These are phyloP conservation scores for Cordia subcordata DNA, from an alignment of 257 asterid genomes.

Conservation along the genomic window DNA sequence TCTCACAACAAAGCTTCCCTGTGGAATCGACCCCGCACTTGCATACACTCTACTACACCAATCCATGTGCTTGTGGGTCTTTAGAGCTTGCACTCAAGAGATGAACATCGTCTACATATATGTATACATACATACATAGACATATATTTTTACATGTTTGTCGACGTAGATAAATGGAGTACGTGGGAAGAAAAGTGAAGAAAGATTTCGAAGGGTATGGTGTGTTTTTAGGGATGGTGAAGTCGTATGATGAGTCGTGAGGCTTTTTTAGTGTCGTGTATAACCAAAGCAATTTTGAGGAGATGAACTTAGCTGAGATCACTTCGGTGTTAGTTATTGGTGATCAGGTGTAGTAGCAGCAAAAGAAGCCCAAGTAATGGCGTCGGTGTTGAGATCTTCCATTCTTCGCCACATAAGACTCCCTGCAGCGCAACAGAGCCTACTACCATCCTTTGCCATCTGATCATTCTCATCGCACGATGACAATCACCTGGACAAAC, in stretches of 20 bases:
- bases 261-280: slow-evolving; percentile 56
- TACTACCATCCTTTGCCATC: slow-evolving; percentile 35
- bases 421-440: slow-evolving; percentile 26
- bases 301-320: slow-evolving; percentile 41
- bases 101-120: no score
- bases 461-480: slow-evolving; percentile 84
- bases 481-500: slow-evolving; percentile 74
- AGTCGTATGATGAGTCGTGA: slow-evolving; percentile 41
- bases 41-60: no score
- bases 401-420: slow-evolving; percentile 65
- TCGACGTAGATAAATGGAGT: slow-evolving; percentile 37
- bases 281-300: slow-evolving; percentile 69
- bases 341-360: slow-evolving; percentile 22
- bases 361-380: no score
- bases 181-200: slow-evolving; percentile 64
- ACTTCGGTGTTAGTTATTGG: slow-evolving; percentile 16
- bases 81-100: no score
- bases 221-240: slow-evolving; percentile 41
- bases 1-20: no score
- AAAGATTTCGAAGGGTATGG: slow-evolving; percentile 50
- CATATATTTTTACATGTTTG: background rate
- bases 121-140: background rate
- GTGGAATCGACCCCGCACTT: no score
- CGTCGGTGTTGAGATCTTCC: slow-evolving; percentile 68
- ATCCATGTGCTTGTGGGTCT: no score